Conservation (phyloP, 768 basidiomycete genomes). For the Phaeotremella fagi region DNA sequence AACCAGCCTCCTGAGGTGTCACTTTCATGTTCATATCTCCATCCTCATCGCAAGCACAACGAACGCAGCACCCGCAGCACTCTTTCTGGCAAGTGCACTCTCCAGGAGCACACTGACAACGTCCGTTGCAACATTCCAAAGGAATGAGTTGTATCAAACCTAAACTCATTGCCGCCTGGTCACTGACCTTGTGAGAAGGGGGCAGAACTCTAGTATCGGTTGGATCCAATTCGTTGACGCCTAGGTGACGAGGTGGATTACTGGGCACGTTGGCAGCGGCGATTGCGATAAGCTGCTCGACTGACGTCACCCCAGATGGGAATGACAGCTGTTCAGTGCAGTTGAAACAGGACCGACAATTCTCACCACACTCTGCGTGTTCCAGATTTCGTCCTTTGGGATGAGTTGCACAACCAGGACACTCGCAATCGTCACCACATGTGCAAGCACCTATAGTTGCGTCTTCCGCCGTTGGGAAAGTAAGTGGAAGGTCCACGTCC, state of each 20-base stretch:
- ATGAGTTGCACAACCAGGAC: conserved; percentile 47
- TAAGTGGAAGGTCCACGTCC: conserved; percentile 23
- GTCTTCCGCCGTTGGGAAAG: conserved; percentile 37
- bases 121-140: conserved; percentile 46
- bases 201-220: conserved; percentile 40
- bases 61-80: conserved; percentile 47
- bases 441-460: conserved; percentile 44
- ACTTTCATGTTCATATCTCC: conserved; percentile 15
- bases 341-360: conserved; percentile 34
- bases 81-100: conserved; percentile 45
- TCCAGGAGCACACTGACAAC: conserved; percentile 46
- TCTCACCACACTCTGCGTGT: conserved; percentile 23
- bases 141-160: conserved; percentile 44
- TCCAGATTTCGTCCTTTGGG: conserved; percentile 18
- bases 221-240: conserved; percentile 19
- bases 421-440: conserved; percentile 47
- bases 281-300: conserved; percentile 37
- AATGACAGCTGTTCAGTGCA: conserved; percentile 36
- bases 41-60: conserved; percentile 40
- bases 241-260: conserved; percentile 6
- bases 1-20: not conserved
- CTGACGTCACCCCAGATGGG: conserved; percentile 38
- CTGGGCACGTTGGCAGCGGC: conserved; percentile 38
- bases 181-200: conserved; percentile 23
- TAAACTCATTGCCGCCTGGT: conserved; percentile 29